Evolutionary conservation across 1,139 yeast species (phyloP), one percentile per base, ranked within the genome.

Genomic region (Suzukiozyma palmioleophila): DNA sequence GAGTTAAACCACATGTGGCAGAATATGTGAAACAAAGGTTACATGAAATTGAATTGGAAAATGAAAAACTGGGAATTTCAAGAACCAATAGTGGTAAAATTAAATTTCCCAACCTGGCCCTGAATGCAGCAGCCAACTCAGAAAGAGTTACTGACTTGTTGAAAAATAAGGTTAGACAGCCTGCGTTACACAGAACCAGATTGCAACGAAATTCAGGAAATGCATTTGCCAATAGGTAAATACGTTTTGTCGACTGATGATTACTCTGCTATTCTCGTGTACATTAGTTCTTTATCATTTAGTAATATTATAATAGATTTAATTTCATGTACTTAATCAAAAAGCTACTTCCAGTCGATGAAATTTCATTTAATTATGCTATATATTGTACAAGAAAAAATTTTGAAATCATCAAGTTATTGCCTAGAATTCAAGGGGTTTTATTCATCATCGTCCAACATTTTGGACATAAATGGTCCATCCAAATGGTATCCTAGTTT

Each of bases 391-490:
- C 31, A 28, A 28, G 14, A n/a, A 5, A 28, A 28, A 5, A 3
- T n/a, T 26, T 4, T n/a, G 31, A 8, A 6, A 26, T 11, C 13
- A 26, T 26, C 22, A 18, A 18, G 22, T 7, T 18, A 18, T 18
- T 18, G n/a, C 22, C 22, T 4, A 18, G 22, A 18, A 5, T 18
- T 5, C 22, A 18, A 18, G 7, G 4, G n/a, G 7, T 7, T 18
- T 18, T 18, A 18, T 43, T 42, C 44, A 38, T 45, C 40, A 49
- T 52, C 46, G 26, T 45, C 39, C 37, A 59, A 52, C 50, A 43
- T 43, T 57, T 88, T 90, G 21, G 97, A 88, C 97, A 92, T 92
- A 64, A 75, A 92, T 10, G 97, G 97, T 5, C 99, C 99, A 55
- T 92, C 98, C 48, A 92, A 71, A 49, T 77, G 78, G 62, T 92